Evolutionary conservation across 1,139 yeast species (phyloP), one percentile per base, ranked within the genome.

Genomic region (Lodderomyces theae): DNA sequence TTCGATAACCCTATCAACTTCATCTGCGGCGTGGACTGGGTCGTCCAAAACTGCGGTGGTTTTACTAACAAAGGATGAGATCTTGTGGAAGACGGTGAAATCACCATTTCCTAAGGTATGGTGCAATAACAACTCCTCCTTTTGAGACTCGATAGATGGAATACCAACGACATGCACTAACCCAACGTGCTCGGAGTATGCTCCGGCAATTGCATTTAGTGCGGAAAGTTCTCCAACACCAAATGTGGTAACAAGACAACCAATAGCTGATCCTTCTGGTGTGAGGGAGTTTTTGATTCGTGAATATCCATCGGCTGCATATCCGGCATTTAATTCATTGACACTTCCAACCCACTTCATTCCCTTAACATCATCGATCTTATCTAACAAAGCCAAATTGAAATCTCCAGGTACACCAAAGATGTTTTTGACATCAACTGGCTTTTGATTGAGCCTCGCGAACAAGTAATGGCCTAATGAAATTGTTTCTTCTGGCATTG

Each of bases 21-120:
- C 69, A 2, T 49, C 57, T 3, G 68, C 53, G 2, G 71, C 72
- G 21, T 53, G 51, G 25, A 45, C 45, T 23, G 55, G 56, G 46
- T 64, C 68, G n/a, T 52, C 50, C 25, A 66, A 48, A 31, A 63
- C 52, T 5, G 61, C 65, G 7, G 69, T 57, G 34, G 71, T 61
- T 36, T 58, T 60, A 31, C 64, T 53, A 39, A 67, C 64, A 49
- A 57, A 51, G 12, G 58, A 48, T 34, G 69, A 62, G 87, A 86
- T 86, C 59, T 77, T 71, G 64, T 75, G 77, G 74, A 85, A 86
- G 38, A 82, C 92, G 38, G 84, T 80, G 66, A 84, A 86, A 64
- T 84, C 90, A 50, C 92, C 90, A 65, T 86, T 84, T 56, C 95
- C 95, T 56, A 83, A 71, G 40, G 90, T 83, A 65, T 83, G 90